These are phyloP conservation scores for Colletotrichum salicis DNA, from an alignment of 2,329 filamentous ascomycete species.

Conservation along the genomic window DNA sequence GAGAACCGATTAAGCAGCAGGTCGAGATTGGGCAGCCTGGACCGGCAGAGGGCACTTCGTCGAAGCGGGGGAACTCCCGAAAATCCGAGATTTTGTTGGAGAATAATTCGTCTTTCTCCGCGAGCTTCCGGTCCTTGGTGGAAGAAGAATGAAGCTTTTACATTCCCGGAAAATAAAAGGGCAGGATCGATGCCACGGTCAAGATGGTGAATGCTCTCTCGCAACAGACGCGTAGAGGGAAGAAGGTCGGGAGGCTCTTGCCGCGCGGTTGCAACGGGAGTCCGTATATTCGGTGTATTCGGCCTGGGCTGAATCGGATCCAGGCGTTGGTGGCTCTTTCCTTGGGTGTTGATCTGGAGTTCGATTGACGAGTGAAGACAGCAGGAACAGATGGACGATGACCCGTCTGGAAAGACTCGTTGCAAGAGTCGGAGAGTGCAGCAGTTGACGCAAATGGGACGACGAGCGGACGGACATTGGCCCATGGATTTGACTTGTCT, in stretches of 20 bases:
- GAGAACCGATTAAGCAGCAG: neutral
- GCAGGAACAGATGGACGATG: neutral
- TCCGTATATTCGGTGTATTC: conserved; percentile 5
- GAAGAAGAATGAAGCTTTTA: neutral
- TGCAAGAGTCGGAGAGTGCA: neutral
- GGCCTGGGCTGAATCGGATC: conserved; percentile 2
- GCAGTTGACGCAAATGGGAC: conserved; percentile 13
- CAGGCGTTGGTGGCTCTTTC: neutral
- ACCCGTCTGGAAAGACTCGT: neutral
- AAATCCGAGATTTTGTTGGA: neutral
- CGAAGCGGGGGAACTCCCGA: neutral
- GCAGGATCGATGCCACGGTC: neutral
- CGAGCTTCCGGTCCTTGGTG: neutral
- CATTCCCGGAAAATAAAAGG: neutral
- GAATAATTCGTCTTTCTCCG: neutral
- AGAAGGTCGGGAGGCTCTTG: neutral
- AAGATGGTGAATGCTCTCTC: neutral
- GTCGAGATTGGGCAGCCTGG: neutral
- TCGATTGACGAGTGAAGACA: conserved; percentile 1
- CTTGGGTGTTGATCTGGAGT: neutral
- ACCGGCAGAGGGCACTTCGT: neutral
- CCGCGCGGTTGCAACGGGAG: neutral
- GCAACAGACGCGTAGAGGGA: neutral
- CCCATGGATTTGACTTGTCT: neutral
- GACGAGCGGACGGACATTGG: conserved; percentile 2